Percentiles rank a stretch among this genome's conserved stretches.
These are phyloP conservation scores for Malus orientalis DNA, from an alignment of 306 rosid species.

Conservation along the genomic window DNA sequence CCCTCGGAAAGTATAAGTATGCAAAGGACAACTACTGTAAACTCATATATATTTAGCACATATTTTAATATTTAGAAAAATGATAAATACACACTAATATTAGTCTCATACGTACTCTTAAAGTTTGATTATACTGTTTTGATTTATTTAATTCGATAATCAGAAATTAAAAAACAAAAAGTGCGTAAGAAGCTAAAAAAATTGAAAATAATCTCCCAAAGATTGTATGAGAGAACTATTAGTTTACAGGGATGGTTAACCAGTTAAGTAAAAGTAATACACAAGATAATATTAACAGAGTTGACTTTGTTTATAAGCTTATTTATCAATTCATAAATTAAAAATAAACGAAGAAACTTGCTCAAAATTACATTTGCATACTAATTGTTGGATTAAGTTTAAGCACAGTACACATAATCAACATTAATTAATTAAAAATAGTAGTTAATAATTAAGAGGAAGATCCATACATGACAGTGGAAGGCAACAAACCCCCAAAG, in stretches of 20 bases:
- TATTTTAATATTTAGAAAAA: too few species aligned
- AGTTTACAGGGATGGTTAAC: too few species aligned
- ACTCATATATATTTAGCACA: not conserved
- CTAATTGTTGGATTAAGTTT: not conserved
- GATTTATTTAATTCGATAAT: too few species aligned
- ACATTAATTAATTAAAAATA: not conserved
- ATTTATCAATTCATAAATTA: too few species aligned
- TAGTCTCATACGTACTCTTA: not conserved
- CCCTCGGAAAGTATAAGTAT: not conserved
- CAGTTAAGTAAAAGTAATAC: too few species aligned
- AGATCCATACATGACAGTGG: constrained; percentile 31
- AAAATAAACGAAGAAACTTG: not conserved
- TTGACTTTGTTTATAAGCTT: not conserved
- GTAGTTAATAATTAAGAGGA: not conserved
- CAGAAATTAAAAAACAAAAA: too few species aligned
- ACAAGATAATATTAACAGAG: not conserved
- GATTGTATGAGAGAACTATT: too few species aligned
- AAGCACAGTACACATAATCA: not conserved
- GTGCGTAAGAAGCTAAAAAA: too few species aligned
- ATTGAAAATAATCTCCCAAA: too few species aligned
- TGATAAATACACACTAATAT: not conserved
- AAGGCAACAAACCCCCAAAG: constrained; percentile 29
- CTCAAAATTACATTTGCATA: constrained; percentile 17
- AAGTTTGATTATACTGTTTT: too few species aligned
- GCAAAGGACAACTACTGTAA: not conserved